Evolutionary conservation across 441 rosid species (phyloP).

Genomic region (Lepidium campestre): DNA sequence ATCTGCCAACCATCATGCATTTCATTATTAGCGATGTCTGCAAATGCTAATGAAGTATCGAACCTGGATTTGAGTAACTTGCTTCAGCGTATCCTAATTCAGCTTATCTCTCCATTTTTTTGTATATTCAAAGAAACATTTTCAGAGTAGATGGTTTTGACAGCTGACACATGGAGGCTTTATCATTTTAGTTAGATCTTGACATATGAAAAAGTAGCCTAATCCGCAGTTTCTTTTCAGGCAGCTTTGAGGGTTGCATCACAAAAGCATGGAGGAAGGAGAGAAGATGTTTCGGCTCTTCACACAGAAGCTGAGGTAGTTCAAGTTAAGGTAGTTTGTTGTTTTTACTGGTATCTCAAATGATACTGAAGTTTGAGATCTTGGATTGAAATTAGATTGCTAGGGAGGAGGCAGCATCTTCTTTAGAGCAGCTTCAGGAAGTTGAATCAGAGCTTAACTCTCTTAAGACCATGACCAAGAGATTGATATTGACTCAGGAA

Average conservation of each 20-base stretch:
- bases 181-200: neutral
- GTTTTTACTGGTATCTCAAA: neutral
- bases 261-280: slow-evolving; percentile 44
- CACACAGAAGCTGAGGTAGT: slow-evolving; percentile 75
- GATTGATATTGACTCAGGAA: slow-evolving; percentile 87
- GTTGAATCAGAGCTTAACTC: slow-evolving; percentile 80
- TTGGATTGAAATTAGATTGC: slow-evolving; percentile 41
- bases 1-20: neutral
- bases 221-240: slow-evolving; percentile 32
- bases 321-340: slow-evolving; percentile 16
- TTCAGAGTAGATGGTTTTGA: neutral
- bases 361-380: slow-evolving; percentile 14
- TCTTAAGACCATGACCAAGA: slow-evolving; percentile 70
- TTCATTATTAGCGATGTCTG: neutral
- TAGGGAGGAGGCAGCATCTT: slow-evolving; percentile 64
- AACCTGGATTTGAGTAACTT: neutral
- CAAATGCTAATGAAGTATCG: neutral
- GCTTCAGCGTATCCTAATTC: neutral
- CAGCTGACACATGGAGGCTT: neutral
- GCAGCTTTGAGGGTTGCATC: slow-evolving; percentile 63
- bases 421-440: slow-evolving; percentile 63
- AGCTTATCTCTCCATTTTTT: neutral
- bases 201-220: slow-evolving; percentile 3
- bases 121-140: neutral
- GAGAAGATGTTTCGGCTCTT: slow-evolving; percentile 54